Percentiles rank a stretch among this genome's conserved stretches.
phyloP scores from a whole-genome alignment of 257 asterid genomes.

The Thymus quinquecostatus region DNA sequence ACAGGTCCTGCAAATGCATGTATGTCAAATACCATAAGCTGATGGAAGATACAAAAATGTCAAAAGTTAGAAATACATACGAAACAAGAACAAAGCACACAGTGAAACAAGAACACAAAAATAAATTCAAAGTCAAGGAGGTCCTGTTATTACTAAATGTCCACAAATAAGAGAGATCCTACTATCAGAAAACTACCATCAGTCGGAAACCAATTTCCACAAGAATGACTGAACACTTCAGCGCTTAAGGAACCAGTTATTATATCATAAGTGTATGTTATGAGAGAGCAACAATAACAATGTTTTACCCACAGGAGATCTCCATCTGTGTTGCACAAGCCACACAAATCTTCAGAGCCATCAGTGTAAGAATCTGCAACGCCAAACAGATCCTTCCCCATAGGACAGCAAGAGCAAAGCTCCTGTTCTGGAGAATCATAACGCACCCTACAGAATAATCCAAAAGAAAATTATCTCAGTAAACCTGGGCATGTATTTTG shows the following conservation, averaged over 20 bases:
- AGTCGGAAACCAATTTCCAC: not conserved
- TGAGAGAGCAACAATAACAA: conserved; percentile 35
- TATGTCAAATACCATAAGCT: conserved; percentile 21
- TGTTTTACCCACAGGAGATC: conserved; percentile 77
- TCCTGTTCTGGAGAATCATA: conserved; percentile 59
- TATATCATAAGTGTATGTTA: conserved; percentile 16
- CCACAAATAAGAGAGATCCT: conserved; percentile 3
- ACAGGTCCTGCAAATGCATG: conserved; percentile 58
- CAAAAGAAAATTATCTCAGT: conserved; percentile 8
- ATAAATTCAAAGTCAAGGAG: not conserved
- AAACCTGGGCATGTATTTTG: conserved; percentile 8
- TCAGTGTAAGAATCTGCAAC: conserved; percentile 41
- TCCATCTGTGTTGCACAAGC: conserved; percentile 58
- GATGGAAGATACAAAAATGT: not conserved
- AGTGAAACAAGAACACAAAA: not conserved
- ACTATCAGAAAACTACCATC: conserved; percentile 18
- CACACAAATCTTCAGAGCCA: conserved; percentile 41
- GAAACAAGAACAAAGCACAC: not conserved
- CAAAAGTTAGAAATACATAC: no score
- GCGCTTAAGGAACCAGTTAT: conserved; percentile 16
- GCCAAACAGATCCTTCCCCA: conserved; percentile 31
- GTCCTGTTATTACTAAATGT: conserved; percentile 20
- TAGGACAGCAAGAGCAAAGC: conserved; percentile 60
- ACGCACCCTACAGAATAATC: conserved; percentile 47
- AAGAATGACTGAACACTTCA: conserved; percentile 24